Evolutionary conservation across 495 filamentous ascomycete genomes (phyloP).

Genomic region (Geopyxis carbonaria): DNA sequence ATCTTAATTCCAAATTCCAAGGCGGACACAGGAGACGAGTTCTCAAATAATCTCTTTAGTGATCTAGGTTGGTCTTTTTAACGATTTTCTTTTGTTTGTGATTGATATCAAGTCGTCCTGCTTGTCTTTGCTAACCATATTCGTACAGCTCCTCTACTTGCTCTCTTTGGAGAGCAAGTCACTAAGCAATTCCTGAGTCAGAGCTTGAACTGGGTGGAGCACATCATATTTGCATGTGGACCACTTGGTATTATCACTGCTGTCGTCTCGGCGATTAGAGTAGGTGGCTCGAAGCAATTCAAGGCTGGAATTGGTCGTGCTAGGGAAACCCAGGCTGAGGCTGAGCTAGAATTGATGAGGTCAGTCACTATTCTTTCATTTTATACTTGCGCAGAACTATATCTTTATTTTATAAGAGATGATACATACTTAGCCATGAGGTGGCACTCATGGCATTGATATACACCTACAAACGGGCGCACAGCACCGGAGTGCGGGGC

Average conservation of each 20-base stretch:
- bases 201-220: constrained; percentile 32
- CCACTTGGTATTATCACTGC: constrained; percentile 39
- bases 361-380: not conserved
- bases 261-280: constrained; percentile 34
- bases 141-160: constrained; percentile 26
- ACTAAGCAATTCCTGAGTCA: constrained; percentile 41
- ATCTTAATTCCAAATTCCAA: no score
- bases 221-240: constrained; percentile 36
- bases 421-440: not conserved
- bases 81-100: no score
- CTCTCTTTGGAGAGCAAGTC: constrained; percentile 38
- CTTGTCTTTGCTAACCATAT: no score
- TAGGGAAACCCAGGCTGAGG: constrained; percentile 18
- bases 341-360: constrained; percentile 26
- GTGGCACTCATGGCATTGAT: not conserved
- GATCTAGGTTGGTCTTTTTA: no score
- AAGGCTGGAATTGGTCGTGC: constrained; percentile 34
- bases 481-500: no score
- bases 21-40: constrained; percentile 6
- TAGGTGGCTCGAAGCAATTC: constrained; percentile 31
- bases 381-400: not conserved
- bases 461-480: not conserved
- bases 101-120: no score
- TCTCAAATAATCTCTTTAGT: constrained; percentile 12
- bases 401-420: not conserved